These are phyloP conservation scores for Pyricularia grisea DNA, from an alignment of 2,329 filamentous ascomycete species.

Conservation along the genomic window DNA sequence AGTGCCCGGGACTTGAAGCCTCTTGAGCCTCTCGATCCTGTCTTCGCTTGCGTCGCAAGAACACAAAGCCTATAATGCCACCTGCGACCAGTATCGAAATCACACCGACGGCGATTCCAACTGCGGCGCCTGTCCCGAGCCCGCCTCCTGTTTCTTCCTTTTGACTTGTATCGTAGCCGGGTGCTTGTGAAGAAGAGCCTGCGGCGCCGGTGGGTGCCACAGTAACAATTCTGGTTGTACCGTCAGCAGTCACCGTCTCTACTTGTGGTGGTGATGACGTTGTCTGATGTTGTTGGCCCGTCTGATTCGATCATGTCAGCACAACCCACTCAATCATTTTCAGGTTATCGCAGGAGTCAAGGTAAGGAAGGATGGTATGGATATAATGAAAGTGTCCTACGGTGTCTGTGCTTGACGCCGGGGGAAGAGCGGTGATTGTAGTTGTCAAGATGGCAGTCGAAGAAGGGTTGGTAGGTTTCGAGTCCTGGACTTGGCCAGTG, in stretches of 20 bases:
- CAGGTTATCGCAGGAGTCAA: neutral
- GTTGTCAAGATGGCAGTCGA: neutral
- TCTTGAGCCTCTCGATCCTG: conserved; percentile 31
- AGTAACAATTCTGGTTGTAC: conserved; percentile 45
- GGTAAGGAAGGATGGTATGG: neutral
- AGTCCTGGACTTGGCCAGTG: neutral
- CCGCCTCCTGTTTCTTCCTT: conserved; percentile 15
- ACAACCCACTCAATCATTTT: neutral
- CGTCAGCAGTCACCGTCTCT: conserved; percentile 45
- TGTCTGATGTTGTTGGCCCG: neutral
- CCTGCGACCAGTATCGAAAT: conserved; percentile 16
- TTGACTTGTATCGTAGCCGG: conserved; percentile 4
- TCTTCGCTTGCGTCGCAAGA: conserved; percentile 24
- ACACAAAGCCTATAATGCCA: conserved; percentile 28
- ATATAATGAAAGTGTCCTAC: neutral
- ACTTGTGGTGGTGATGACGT: conserved; percentile 14
- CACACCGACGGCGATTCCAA: conserved; percentile 43
- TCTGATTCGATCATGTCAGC: neutral
- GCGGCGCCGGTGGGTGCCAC: conserved; percentile 30
- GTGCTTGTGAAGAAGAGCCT: neutral
- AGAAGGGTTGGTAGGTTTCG: neutral
- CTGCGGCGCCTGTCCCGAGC: conserved; percentile 37
- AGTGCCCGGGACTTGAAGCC: conserved; percentile 37
- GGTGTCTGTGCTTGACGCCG: neutral
- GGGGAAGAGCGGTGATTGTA: neutral